A percentile compares a stretch with the other conserved stretches of the same genome.
These are phyloP conservation scores for Leucogyrophana mollusca DNA, from an alignment of 768 basidiomycete species.

Conservation along the genomic window DNA sequence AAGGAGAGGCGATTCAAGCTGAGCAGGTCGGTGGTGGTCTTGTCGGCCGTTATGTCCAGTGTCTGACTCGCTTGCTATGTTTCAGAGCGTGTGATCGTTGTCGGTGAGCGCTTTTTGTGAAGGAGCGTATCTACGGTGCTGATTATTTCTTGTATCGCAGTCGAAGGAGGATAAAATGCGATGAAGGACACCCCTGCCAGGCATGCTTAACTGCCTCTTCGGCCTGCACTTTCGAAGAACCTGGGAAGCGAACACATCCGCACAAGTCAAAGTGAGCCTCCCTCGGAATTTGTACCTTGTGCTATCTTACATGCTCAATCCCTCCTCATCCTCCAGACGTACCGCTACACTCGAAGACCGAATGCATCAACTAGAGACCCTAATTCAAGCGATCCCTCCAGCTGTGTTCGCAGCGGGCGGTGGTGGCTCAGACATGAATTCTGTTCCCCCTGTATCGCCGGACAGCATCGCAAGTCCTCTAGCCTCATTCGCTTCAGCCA, in stretches of 20 bases:
- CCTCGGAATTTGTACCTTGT: slow-evolving; percentile 2
- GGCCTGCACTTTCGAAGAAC: slow-evolving; percentile 84
- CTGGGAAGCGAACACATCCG: slow-evolving; percentile 80
- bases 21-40: slow-evolving; percentile 57
- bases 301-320: slow-evolving; percentile 4
- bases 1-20: slow-evolving; percentile 87
- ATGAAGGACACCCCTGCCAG: slow-evolving; percentile 87
- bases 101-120: slow-evolving; percentile 54
- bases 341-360: slow-evolving; percentile 84
- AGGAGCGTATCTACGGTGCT: background rate
- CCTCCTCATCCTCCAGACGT: slow-evolving; percentile 42
- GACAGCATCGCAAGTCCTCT: slow-evolving; percentile 31
- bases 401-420: slow-evolving; percentile 72
- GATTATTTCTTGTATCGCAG: slow-evolving; percentile 32
- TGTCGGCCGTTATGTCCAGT: background rate
- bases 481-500: slow-evolving; percentile 38
- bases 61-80: slow-evolving; percentile 12
- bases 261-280: slow-evolving; percentile 81
- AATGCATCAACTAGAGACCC: slow-evolving; percentile 84
- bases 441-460: slow-evolving; percentile 31
- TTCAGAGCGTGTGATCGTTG: slow-evolving; percentile 86
- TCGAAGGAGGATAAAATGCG: slow-evolving; percentile 82
- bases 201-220: slow-evolving; percentile 83
- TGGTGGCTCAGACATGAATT: slow-evolving; percentile 26
- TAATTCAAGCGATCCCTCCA: slow-evolving; percentile 82